A percentile compares a stretch with the other conserved stretches of the same genome.
These are phyloP conservation scores for Xylaria castorea DNA, from an alignment of 495 filamentous ascomycete species.

Conservation along the genomic window DNA sequence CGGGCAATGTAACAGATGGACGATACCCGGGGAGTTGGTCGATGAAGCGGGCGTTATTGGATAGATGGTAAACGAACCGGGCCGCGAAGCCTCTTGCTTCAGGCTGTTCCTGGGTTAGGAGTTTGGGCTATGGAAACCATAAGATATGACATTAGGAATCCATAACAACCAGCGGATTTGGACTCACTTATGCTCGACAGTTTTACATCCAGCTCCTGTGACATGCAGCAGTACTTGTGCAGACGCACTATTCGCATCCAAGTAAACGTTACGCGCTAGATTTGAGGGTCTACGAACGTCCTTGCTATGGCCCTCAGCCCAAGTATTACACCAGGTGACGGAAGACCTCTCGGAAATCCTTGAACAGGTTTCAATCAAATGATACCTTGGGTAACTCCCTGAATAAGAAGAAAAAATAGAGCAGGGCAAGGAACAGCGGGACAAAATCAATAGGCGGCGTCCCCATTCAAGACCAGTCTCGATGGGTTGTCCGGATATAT, in stretches of 20 bases:
- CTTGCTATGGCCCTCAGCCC: not conserved
- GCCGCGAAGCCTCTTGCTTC: slow-evolving; percentile 7
- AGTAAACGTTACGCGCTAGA: not conserved
- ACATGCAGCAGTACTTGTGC: not conserved
- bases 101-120: not conserved
- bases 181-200: not conserved
- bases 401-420: not conserved
- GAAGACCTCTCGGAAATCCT: not conserved
- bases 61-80: slow-evolving; percentile 19
- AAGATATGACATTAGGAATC: slow-evolving; percentile 4
- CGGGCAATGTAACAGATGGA: not conserved
- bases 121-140: not conserved
- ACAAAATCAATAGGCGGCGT: not conserved
- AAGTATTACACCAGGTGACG: not conserved
- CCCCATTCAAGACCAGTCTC: not conserved
- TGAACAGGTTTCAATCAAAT: not conserved
- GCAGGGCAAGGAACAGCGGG: not conserved
- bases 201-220: not conserved
- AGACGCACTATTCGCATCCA: not conserved
- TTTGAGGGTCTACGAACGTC: not conserved
- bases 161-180: not conserved
- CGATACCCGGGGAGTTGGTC: slow-evolving; percentile 12
- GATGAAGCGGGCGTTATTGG: slow-evolving; percentile 19
- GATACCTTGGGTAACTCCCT: not conserved
- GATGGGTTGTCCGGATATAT: not conserved